Base-by-base conservation (phyloP, 257 asterid species). In the Solanum sitiens region DNA sequence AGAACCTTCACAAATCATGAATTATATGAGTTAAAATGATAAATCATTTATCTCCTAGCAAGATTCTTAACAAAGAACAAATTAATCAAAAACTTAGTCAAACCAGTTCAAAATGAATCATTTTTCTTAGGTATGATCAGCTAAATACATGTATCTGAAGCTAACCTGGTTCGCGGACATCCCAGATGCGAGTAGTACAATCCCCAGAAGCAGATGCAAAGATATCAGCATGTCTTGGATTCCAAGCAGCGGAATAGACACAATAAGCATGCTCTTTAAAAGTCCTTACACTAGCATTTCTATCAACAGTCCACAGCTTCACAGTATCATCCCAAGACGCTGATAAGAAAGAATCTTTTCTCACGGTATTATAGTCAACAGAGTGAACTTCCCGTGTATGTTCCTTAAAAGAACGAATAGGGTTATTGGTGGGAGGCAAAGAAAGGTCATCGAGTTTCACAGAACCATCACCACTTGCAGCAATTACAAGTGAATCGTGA, bases 181-280 rank as follows among this genome's bases (percentile, higher is more conserved):
- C 99, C 99, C 99, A 97, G 88, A 97, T 95, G 86, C 98, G 98
- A 20, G 96, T 83, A 61, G 98, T 97, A 76, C 98, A 97, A 89
- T 97, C 99, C 21, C 98, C 99, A 33, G 98, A 95, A 89, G 98
- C 98, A 25, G 98, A 94, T 20, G 98, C 98, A 75, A 97, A 97
- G 3, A 97, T 93, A 88, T 97, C 99, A 65, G 98, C 98, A 71
- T 97, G 98, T 35, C 99, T 91, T 16, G 99, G 99, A 91, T 95
- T 95, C 99, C 98, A 97, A 61, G 98, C 89, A 86, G 93, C 95
- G 80, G 98, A 91, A 91, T 97, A 95, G 32, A 97, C 98, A 84
- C 99, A 97, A 85, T 97, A 95, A 80, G 98, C 93, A 90, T 97
- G 99, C 91, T 97, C 99, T 95, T 97, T 95, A 67, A 97, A 97